Conservation (phyloP, 2,329 filamentous ascomycete genomes). For the Colletotrichum somersetense region DNA sequence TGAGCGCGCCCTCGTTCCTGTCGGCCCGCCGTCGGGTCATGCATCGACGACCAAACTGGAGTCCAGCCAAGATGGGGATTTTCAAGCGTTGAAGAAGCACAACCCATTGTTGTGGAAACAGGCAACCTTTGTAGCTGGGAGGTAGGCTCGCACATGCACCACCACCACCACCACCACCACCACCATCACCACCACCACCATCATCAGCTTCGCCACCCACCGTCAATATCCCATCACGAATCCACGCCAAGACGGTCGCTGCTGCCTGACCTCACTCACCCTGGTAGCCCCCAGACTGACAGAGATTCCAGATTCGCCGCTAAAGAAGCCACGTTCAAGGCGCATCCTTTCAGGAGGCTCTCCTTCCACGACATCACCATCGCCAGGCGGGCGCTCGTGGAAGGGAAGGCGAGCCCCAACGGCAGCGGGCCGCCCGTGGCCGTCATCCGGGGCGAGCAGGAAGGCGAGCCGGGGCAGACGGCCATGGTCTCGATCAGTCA, state of each 20-base stretch:
- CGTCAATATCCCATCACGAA: background rate
- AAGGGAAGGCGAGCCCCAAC: slow-evolving; percentile 45
- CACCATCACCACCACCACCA: background rate
- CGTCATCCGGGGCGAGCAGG: slow-evolving; percentile 52
- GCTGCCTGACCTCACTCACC: background rate
- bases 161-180: background rate
- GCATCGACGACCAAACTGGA: too few species aligned
- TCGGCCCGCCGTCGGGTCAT: slow-evolving; percentile 31
- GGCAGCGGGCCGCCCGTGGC: slow-evolving; percentile 60
- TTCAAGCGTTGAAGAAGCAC: slow-evolving; percentile 21
- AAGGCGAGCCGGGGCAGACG: slow-evolving; percentile 58
- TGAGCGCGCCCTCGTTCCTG: slow-evolving; percentile 49
- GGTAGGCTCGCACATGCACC: slow-evolving; percentile 49
- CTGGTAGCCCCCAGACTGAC: background rate
- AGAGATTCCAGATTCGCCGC: slow-evolving; percentile 70
- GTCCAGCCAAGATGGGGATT: slow-evolving; percentile 5
- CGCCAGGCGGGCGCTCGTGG: slow-evolving; percentile 40
- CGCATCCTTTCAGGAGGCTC: slow-evolving; percentile 70
- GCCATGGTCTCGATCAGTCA: slow-evolving; percentile 87
- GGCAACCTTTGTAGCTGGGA: slow-evolving; percentile 59
- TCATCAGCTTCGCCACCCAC: background rate
- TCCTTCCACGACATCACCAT: slow-evolving; percentile 73
- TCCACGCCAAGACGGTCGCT: background rate
- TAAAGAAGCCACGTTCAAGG: slow-evolving; percentile 82
- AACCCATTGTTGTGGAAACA: slow-evolving; percentile 52